Conservation (phyloP, 768 basidiomycete genomes). For the Porpolomopsis calyptriformis region DNA sequence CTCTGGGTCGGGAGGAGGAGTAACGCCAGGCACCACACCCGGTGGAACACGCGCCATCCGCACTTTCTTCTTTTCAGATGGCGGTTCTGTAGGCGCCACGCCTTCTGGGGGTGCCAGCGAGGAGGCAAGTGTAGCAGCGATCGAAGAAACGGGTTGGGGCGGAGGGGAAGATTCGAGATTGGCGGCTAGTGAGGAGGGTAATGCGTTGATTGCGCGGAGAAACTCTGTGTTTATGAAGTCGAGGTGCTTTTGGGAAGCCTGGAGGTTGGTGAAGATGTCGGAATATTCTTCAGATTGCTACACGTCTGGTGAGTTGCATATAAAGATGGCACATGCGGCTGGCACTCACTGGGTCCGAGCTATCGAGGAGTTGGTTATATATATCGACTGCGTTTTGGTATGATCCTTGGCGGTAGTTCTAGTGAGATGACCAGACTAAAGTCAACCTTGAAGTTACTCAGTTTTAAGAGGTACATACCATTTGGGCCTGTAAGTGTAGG, state of each 20-base stretch:
- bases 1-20: conserved; percentile 77
- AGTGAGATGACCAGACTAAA: conserved; percentile 1
- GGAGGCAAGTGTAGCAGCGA: conserved; percentile 22
- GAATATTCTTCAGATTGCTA: conserved; percentile 82
- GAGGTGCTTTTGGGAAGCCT: conserved; percentile 70
- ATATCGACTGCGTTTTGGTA: conserved; percentile 67
- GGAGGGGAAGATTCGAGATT: conserved; percentile 55
- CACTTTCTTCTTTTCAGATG: conserved; percentile 33
- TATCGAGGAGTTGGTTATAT: conserved; percentile 74
- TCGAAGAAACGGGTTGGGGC: conserved; percentile 25
- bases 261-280: conserved; percentile 78
- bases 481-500: conserved; percentile 76
- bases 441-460: conserved; percentile 3
- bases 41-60: conserved; percentile 60
- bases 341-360: conserved; percentile 60
- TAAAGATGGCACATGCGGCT: background rate
- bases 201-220: conserved; percentile 48
- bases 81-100: conserved; percentile 24
- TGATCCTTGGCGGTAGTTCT: conserved; percentile 72
- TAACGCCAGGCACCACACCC: conserved; percentile 69
- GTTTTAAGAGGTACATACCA: conserved; percentile 40
- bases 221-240: conserved; percentile 73
- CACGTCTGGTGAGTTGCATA: background rate
- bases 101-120: conserved; percentile 17
- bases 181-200: conserved; percentile 41